phyloP scores from a whole-genome alignment of 1,139 yeast genomes.

The Yamadazyma triangularis region DNA sequence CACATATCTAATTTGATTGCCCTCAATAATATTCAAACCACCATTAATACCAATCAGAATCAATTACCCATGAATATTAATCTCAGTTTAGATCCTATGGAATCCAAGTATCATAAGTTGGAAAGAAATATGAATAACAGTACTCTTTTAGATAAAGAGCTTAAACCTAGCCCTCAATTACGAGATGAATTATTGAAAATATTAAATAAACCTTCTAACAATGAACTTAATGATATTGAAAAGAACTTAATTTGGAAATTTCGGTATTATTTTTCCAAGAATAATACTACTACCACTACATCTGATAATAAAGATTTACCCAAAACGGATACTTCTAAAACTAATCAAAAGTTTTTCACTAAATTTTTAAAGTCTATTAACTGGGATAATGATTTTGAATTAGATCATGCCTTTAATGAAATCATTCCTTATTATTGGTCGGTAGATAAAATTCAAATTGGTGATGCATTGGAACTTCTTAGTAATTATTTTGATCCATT shows the following conservation, averaged over 20 bases:
- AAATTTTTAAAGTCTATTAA: constrained; percentile 84
- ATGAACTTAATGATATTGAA: constrained; percentile 75
- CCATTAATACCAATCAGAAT: constrained; percentile 1
- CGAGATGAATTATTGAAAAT: constrained; percentile 71
- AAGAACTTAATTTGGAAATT: constrained; percentile 90
- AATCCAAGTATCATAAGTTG: constrained; percentile 75
- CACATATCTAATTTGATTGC: constrained; percentile 12
- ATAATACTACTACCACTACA: constrained; percentile 23
- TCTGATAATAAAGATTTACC: constrained; percentile 5
- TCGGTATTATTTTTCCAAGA: constrained; percentile 76
- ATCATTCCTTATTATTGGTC: constrained; percentile 43
- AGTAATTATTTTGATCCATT: constrained; percentile 63
- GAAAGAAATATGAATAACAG: constrained; percentile 76
- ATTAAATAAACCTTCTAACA: constrained; percentile 76
- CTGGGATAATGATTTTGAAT: constrained; percentile 82
- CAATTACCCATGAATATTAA: constrained; percentile 2
- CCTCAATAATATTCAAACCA: constrained; percentile 4
- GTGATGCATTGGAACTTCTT: constrained; percentile 85
- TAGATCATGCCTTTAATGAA: constrained; percentile 67
- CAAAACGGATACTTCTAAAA: constrained; percentile 20
- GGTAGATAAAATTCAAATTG: constrained; percentile 75
- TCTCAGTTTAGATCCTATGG: constrained; percentile 63
- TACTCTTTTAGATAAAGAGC: constrained; percentile 72
- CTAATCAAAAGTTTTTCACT: constrained; percentile 52
- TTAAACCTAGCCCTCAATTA: constrained; percentile 83